Percentiles rank a stretch among this genome's conserved stretches.
phyloP scores from a whole-genome alignment of 495 filamentous ascomycete species.

The Aspergillus campestris region DNA sequence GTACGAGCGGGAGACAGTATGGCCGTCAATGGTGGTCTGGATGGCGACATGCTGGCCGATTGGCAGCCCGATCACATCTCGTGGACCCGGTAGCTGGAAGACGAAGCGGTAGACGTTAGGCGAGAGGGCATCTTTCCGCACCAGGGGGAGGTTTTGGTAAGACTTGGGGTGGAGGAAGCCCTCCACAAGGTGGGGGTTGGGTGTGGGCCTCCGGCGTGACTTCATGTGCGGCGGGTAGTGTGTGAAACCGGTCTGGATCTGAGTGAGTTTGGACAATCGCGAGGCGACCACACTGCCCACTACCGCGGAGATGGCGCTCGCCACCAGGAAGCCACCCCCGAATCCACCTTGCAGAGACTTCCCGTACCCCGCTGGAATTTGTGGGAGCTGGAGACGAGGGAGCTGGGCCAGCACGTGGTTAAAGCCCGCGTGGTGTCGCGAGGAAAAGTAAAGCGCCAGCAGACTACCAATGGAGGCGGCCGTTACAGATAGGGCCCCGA shows the following conservation, averaged over 20 bases:
- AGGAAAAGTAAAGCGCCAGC: neutral
- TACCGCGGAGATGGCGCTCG: slow-evolving; percentile 17
- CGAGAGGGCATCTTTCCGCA: slow-evolving; percentile 34
- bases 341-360: slow-evolving; percentile 17
- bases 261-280: slow-evolving; percentile 18
- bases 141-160: slow-evolving; percentile 37
- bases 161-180: slow-evolving; percentile 38
- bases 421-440: neutral
- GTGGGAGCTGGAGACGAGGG: slow-evolving; percentile 7
- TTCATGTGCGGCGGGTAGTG: slow-evolving; percentile 33
- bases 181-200: slow-evolving; percentile 22
- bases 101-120: slow-evolving; percentile 40
- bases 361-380: slow-evolving; percentile 16
- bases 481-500: neutral
- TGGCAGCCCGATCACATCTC: slow-evolving; percentile 39
- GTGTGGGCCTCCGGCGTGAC: slow-evolving; percentile 15
- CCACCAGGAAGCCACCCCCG: slow-evolving; percentile 27
- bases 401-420: neutral
- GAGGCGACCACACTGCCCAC: slow-evolving; percentile 15
- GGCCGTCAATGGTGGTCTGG: slow-evolving; percentile 33
- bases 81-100: slow-evolving; percentile 36
- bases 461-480: slow-evolving; percentile 7
- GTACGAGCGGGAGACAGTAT: slow-evolving; percentile 37
- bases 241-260: slow-evolving; percentile 28
- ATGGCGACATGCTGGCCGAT: slow-evolving; percentile 47